Conservation (phyloP, 2,329 filamentous ascomycete genomes). For the Albifimbria verrucaria region DNA sequence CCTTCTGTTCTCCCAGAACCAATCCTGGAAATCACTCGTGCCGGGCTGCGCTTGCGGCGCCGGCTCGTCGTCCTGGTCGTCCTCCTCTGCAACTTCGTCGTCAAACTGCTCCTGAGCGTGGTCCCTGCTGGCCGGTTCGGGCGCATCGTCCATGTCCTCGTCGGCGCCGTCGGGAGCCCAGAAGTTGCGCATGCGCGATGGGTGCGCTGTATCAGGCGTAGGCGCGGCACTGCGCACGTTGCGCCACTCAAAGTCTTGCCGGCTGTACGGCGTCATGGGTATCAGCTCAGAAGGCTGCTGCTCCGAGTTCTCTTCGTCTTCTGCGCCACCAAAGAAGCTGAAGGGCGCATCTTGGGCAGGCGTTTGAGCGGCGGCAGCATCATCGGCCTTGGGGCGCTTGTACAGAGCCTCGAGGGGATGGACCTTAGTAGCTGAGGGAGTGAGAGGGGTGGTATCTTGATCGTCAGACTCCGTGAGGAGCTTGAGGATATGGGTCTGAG, state of each 20-base stretch:
- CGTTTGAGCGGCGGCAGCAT: slow-evolving; percentile 27
- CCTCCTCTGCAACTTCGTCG: slow-evolving; percentile 23
- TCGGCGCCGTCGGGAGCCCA: slow-evolving; percentile 44
- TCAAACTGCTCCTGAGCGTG: slow-evolving; percentile 26
- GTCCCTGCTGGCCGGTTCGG: neutral
- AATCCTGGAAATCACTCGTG: slow-evolving; percentile 58
- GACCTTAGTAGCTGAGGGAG: slow-evolving; percentile 49
- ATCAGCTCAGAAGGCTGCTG: slow-evolving; percentile 23
- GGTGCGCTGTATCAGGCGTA: slow-evolving; percentile 87
- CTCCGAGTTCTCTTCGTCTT: slow-evolving; percentile 43
- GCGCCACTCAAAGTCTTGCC: slow-evolving; percentile 72
- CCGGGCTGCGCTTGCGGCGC: slow-evolving; percentile 18
- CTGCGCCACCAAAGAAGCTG: slow-evolving; percentile 67
- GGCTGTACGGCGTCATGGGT: slow-evolving; percentile 81
- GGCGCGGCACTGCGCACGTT: slow-evolving; percentile 84
- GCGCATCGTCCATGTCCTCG: slow-evolving; percentile 30
- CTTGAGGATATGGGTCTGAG: slow-evolving; percentile 47
- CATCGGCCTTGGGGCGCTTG: slow-evolving; percentile 61
- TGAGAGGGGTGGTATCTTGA: slow-evolving; percentile 50
- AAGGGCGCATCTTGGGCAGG: slow-evolving; percentile 53
- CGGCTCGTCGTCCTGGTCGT: slow-evolving; percentile 24
- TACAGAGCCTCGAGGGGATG: slow-evolving; percentile 92
- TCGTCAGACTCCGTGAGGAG: slow-evolving; percentile 48
- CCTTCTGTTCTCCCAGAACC: slow-evolving; percentile 66
- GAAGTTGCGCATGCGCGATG: slow-evolving; percentile 60